Evolutionary conservation across 2,329 filamentous ascomycete genomes (phyloP), one percentile per base, ranked within the genome.

Genomic region (Fusarium cicatricum): DNA sequence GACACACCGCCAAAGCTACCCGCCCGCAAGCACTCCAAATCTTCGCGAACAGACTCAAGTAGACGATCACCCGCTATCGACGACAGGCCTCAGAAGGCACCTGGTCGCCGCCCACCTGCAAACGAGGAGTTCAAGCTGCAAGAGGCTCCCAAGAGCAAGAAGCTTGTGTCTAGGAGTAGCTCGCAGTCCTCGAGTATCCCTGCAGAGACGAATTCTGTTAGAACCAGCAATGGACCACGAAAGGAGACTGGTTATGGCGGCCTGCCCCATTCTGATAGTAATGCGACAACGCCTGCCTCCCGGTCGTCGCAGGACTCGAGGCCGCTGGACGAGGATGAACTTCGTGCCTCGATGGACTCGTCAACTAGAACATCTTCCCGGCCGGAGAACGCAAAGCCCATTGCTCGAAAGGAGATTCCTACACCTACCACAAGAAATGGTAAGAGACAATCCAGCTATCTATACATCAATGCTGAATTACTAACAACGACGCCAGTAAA

Each of bases 111-210:
- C 29, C 67, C 62, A 16, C 49, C 66, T 15, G 78, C 72, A 3
- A 68, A 62, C 14, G 87, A 90, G 11, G 86, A 87, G 23, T 93
- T 93, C 75, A 91, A 89, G 74, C 75, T 95, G 37, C 91, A 94
- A 69, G 91, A 96, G 42, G 90, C 90, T 2, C 91, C 92, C 1
- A 90, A 87, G 73, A 84, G 80, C 67, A 85, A 83, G 66, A 82
- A 79, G 66, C 58, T 75, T 28, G 65, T 74, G 14, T 73, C 78
- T 4, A 75, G 79, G 49, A 78, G 74, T 62, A 77, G 77, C 60
- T 80, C 80, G 1, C 77, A 80, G 50, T 77, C 74, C 10, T 71
- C 80, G 1, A 74, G 71, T 45, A 65, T 71, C 16, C 70, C 74
- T 5, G 69, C 76, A 33, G 80, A 74, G 14, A 67, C 62, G 29